Conservation (phyloP, 805 yeast genomes). For the Danielia oregonensis region DNA sequence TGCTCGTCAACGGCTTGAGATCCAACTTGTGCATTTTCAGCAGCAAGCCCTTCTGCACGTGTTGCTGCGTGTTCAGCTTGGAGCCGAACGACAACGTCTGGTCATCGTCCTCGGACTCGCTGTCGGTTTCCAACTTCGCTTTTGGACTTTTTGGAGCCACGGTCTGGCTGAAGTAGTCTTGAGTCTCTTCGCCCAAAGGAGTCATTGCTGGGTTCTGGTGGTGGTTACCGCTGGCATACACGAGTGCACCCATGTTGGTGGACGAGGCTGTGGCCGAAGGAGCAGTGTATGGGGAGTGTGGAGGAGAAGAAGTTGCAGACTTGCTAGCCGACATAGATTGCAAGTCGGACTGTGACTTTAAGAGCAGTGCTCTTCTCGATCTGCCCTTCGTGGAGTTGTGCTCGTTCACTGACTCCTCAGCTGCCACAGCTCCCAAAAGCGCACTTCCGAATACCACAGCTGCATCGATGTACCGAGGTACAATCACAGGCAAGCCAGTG, state of each 20-base stretch:
- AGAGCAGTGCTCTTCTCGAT: conserved; percentile 32
- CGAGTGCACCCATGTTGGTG: conserved; percentile 52
- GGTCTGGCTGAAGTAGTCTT: conserved; percentile 38
- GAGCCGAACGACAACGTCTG: conserved; percentile 58
- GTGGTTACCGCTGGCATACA: conserved; percentile 33
- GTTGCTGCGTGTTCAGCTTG: conserved; percentile 34
- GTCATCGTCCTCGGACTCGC: conserved; percentile 45
- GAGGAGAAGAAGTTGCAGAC: conserved; percentile 16
- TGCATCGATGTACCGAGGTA: conserved; percentile 93
- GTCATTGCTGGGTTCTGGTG: conserved; percentile 32
- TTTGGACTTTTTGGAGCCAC: conserved; percentile 7
- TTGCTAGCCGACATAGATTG: conserved; percentile 9
- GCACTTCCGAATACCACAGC: conserved; percentile 98
- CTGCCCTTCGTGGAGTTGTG: conserved; percentile 31
- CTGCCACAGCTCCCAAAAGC: conserved; percentile 90
- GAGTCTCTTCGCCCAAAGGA: conserved; percentile 33
- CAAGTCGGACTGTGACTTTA: conserved; percentile 32
- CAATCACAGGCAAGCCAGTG: conserved; percentile 85
- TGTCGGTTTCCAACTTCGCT: conserved; percentile 17
- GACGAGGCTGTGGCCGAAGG: conserved; percentile 74
- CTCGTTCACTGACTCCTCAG: conserved; percentile 53
- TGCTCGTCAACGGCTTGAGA: conserved; percentile 37
- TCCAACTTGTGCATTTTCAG: conserved; percentile 33
- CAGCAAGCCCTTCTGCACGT: conserved; percentile 49
- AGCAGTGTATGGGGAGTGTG: conserved; percentile 71